These are phyloP conservation scores for Westerdykella sp. DNA, from an alignment of 2,329 filamentous ascomycete genomes.

Conservation along the genomic window DNA sequence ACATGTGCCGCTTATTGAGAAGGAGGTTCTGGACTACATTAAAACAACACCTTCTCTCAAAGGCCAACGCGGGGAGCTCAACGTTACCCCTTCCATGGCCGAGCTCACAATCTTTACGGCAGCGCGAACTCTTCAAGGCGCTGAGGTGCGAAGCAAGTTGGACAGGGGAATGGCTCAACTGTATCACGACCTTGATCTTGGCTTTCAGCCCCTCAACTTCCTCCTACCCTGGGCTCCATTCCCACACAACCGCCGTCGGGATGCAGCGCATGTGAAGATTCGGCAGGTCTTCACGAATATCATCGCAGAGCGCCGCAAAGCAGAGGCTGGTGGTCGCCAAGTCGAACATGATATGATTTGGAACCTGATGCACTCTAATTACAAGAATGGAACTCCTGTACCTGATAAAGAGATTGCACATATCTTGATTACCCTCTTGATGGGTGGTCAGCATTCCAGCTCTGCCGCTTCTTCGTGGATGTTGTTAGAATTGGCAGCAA, in stretches of 20 bases:
- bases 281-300: slow-evolving; percentile 71
- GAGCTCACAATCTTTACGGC: slow-evolving; percentile 81
- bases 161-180: slow-evolving; percentile 67
- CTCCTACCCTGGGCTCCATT: slow-evolving; percentile 74
- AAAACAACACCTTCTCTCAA: slow-evolving; percentile 58
- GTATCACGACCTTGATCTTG: slow-evolving; percentile 78
- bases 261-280: slow-evolving; percentile 69
- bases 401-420: slow-evolving; percentile 73
- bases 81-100: slow-evolving; percentile 65
- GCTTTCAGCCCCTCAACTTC: slow-evolving; percentile 77
- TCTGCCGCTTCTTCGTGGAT: slow-evolving; percentile 76
- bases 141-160: slow-evolving; percentile 67
- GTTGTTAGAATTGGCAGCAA: slow-evolving; percentile 65
- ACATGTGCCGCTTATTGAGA: slow-evolving; percentile 67
- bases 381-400: slow-evolving; percentile 67
- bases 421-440: slow-evolving; percentile 82
- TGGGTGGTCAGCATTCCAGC: slow-evolving; percentile 79
- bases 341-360: slow-evolving; percentile 62
- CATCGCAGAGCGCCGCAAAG: slow-evolving; percentile 53
- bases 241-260: slow-evolving; percentile 70
- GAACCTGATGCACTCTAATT: slow-evolving; percentile 70
- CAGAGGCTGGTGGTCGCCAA: slow-evolving; percentile 38
- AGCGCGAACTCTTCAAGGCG: slow-evolving; percentile 72
- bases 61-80: slow-evolving; percentile 55
- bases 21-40: slow-evolving; percentile 65